Base-by-base conservation (phyloP, 1,139 yeast genomes). In the Candida gigantensis region DNA sequence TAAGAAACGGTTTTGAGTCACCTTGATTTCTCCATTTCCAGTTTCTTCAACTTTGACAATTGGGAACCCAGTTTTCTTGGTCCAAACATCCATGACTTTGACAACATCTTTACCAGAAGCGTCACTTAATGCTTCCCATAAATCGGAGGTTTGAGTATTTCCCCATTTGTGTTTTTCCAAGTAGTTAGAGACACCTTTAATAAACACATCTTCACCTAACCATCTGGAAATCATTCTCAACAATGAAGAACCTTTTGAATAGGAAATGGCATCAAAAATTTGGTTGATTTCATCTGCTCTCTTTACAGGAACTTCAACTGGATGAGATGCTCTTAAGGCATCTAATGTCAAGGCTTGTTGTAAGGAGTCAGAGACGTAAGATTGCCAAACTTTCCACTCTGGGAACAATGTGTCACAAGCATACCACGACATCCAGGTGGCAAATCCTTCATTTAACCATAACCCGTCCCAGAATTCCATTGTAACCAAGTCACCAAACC, bases 21-120 rank as follows among this genome's bases (percentile, higher is more conserved):
- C 72, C 26, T 70, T 71, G 45, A 85, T 61, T 36, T 70, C 60
- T 40, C 65, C 60, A 24, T 53, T 55, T 13, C 60, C 58, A 18
- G 58, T 61, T 45, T 44, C 76, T 32, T 64, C 58, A 24, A 86
- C 92, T 24, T 79, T 69, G 33, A 88, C 65, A 11, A 87, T 77
- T 15, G 96, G 96, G 69, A 74, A 88, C 8, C 96, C 96, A 44
- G 85, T 78, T 53, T 83, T 79, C 51, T 81, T 80, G 41, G 95
- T 86, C 96, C 96, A 88, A 41, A 79, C 71, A 51, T 81, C 79
- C 95, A 88, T 87, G 40, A 84, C 83, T 41, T 68, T 62, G 43
- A 74, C 77, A 39, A 88, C 88, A 50, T 87, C 88, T 57, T 84
- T 75, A 32, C 95, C 94, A 32, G 89, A 77, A 28, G 79, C 92